Evolutionary conservation across 768 basidiomycete species (phyloP).

Genomic region (Galerina sulciceps): DNA sequence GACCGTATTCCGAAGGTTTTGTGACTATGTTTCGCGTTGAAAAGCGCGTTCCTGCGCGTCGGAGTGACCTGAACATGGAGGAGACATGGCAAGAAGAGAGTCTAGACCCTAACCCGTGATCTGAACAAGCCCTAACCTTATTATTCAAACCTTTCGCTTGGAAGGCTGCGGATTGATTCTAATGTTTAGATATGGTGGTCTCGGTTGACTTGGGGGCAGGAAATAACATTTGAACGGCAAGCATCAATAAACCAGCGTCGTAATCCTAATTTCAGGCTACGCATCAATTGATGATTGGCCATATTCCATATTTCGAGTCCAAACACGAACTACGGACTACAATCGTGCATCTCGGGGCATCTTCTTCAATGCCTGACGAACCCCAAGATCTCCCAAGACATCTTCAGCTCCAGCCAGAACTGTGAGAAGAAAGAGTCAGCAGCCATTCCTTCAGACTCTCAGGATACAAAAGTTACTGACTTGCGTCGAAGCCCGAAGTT

Average conservation of each 20-base stretch:
- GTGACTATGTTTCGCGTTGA: conserved; percentile 20
- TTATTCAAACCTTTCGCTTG: neutral
- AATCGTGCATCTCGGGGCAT: conserved; percentile 35
- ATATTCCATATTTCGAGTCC: too few species aligned
- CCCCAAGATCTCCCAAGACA: conserved; percentile 34
- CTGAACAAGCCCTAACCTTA: conserved; percentile 8
- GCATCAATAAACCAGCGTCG: too few species aligned
- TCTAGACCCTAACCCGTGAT: conserved; percentile 28
- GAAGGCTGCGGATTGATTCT: too few species aligned
- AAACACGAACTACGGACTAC: neutral
- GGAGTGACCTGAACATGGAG: conserved; percentile 27
- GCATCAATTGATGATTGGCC: too few species aligned
- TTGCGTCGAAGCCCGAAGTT: conserved; percentile 83
- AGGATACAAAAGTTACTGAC: conserved; percentile 35
- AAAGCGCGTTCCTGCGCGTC: conserved; percentile 23
- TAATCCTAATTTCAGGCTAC: too few species aligned
- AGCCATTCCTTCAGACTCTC: conserved; percentile 9
- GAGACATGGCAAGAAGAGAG: conserved; percentile 15
- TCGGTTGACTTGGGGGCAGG: too few species aligned
- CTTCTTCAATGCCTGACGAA: conserved; percentile 36
- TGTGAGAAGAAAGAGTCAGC: conserved; percentile 16
- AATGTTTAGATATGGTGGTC: too few species aligned
- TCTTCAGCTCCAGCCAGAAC: conserved; percentile 69
- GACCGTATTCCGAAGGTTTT: conserved; percentile 82
- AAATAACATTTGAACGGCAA: too few species aligned